Evolutionary conservation across 1,284 basidiomycete genomes (phyloP).

Genomic region (Vanrija humicola): DNA sequence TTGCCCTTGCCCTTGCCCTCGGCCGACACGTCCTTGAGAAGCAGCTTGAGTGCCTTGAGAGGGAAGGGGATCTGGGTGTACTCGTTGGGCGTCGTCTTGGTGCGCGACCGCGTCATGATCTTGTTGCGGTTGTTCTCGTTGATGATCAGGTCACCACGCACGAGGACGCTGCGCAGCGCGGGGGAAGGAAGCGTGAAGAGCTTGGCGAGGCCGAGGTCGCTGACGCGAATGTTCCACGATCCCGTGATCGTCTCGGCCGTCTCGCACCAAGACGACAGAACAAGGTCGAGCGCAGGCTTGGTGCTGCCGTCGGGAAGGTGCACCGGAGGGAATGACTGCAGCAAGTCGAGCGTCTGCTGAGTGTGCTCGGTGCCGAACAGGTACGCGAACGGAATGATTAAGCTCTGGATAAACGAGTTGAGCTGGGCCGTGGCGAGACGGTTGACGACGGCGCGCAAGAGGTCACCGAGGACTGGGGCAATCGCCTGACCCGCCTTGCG

Average conservation of each 20-base stretch:
- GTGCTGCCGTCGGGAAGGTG: slow-evolving; percentile 51
- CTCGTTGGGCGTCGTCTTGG: slow-evolving; percentile 75
- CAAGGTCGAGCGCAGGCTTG: slow-evolving; percentile 62
- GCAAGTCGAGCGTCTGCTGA: slow-evolving; percentile 67
- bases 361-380: slow-evolving; percentile 73
- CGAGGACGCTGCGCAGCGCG: slow-evolving; percentile 62
- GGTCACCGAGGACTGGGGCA: slow-evolving; percentile 66
- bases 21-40: slow-evolving; percentile 72
- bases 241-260: slow-evolving; percentile 91
- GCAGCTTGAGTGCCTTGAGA: slow-evolving; percentile 83
- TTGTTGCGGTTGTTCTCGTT: slow-evolving; percentile 72
- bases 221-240: slow-evolving; percentile 83
- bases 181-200: slow-evolving; percentile 66
- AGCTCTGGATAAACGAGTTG: slow-evolving; percentile 74
- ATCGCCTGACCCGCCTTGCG: slow-evolving; percentile 68
- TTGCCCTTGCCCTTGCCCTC: slow-evolving; percentile 59
- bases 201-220: slow-evolving; percentile 71
- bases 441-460: slow-evolving; percentile 75
- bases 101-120: slow-evolving; percentile 91
- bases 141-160: slow-evolving; percentile 90
- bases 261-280: slow-evolving; percentile 88
- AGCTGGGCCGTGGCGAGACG: slow-evolving; percentile 80
- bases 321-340: slow-evolving; percentile 58
- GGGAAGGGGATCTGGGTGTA: slow-evolving; percentile 83
- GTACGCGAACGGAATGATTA: slow-evolving; percentile 89